phyloP scores from a whole-genome alignment of 139 green algal genomes.

The Mychonastes homosphaera region DNA sequence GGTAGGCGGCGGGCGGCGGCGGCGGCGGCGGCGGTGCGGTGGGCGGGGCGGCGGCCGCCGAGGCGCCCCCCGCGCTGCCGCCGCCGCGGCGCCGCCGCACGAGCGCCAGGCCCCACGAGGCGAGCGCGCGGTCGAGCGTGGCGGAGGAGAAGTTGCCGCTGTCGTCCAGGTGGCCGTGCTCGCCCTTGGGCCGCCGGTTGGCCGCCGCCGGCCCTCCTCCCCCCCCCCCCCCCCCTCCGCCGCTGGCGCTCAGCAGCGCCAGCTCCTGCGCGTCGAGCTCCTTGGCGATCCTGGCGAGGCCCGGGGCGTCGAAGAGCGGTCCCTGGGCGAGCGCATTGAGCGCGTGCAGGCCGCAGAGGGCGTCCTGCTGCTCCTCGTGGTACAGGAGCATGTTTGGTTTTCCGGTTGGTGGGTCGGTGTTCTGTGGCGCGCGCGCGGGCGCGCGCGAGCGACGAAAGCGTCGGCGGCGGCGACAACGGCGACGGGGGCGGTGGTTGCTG shows the following conservation, averaged over 20 bases:
- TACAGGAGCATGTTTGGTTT: constrained; percentile 32
- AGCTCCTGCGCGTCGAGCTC: constrained; percentile 64
- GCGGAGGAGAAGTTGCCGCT: constrained; percentile 76
- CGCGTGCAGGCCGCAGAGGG: constrained; percentile 72
- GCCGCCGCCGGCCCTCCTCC: constrained; percentile 29
- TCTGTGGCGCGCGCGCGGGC: neutral
- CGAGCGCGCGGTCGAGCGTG: no score
- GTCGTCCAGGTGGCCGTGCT: constrained; percentile 53
- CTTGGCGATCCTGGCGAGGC: constrained; percentile 55
- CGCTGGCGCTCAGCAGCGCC: constrained; percentile 36
- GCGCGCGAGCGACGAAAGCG: neutral
- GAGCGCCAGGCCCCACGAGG: no score
- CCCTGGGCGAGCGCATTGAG: constrained; percentile 68
- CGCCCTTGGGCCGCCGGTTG: constrained; percentile 39
- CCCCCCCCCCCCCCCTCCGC: constrained; percentile 18
- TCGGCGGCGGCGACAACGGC: neutral
- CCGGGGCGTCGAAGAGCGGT: constrained; percentile 60
- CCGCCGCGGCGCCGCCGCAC: no score
- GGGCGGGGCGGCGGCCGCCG: no score
- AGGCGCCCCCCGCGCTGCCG: no score
- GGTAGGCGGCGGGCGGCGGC: no score
- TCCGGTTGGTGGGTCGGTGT: neutral
- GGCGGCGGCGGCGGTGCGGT: no score
- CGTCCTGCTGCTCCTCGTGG: constrained; percentile 50
- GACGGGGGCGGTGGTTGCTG: neutral